Conservation (phyloP, 1,284 basidiomycete species). For the Leccinum fallax region DNA sequence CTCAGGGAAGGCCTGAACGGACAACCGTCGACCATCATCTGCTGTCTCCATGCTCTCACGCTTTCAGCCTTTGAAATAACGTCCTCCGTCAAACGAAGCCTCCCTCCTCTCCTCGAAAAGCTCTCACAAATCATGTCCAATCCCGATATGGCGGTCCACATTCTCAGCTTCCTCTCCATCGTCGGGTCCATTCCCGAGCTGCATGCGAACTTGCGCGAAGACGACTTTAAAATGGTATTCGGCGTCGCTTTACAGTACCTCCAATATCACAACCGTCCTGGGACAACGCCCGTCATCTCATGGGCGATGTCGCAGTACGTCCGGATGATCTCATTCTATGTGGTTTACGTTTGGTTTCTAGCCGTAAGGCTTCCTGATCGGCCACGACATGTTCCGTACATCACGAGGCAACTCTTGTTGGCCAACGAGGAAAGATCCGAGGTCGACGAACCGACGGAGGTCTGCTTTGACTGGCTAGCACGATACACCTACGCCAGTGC, state of each 20-base stretch:
- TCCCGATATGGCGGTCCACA: conserved; percentile 92
- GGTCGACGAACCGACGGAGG: conserved; percentile 91
- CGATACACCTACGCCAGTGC: conserved; percentile 95
- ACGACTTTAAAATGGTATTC: conserved; percentile 93
- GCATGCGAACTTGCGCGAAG: conserved; percentile 92
- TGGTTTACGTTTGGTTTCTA: conserved; percentile 96
- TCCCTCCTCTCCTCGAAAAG: conserved; percentile 85
- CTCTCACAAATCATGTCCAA: conserved; percentile 95
- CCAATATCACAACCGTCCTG: conserved; percentile 82
- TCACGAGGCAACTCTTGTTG: conserved; percentile 85
- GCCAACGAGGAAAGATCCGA: conserved; percentile 80
- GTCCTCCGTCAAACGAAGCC: conserved; percentile 78
- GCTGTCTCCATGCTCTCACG: conserved; percentile 89
- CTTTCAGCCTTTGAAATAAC: conserved; percentile 90
- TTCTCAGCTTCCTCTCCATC: conserved; percentile 90
- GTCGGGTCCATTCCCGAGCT: conserved; percentile 81
- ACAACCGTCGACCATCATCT: conserved; percentile 82
- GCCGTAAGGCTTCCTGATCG: conserved; percentile 87
- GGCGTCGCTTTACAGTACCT: conserved; percentile 95
- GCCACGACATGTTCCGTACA: conserved; percentile 82
- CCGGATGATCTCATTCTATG: conserved; percentile 90
- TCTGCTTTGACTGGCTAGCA: conserved; percentile 98
- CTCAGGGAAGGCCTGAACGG: conserved; percentile 84
- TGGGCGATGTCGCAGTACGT: conserved; percentile 97
- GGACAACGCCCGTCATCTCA: conserved; percentile 62